Percentiles rank a stretch among this genome's conserved stretches.
phyloP scores from a whole-genome alignment of 768 basidiomycete species.

The Leucosporidium yakuticum region DNA sequence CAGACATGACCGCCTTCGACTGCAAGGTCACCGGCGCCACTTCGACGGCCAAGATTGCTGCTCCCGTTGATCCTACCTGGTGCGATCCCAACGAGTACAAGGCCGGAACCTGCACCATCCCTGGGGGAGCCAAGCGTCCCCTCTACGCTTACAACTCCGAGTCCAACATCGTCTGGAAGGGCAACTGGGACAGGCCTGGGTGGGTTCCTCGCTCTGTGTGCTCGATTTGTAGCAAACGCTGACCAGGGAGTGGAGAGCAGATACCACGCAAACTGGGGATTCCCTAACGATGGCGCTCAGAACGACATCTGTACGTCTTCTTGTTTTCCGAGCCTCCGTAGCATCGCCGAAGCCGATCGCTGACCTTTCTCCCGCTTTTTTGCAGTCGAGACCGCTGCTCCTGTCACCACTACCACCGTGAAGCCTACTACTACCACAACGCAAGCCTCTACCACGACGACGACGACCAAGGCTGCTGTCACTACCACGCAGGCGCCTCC shows the following conservation, averaged over 20 bases:
- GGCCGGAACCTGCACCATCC: constrained; percentile 1
- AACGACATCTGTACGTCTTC: constrained; percentile 25
- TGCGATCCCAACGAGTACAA: constrained; percentile 14
- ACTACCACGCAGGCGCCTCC: too few relatives aligned
- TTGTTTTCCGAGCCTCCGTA: too few relatives aligned
- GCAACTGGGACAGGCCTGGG: neutral
- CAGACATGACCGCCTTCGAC: constrained; percentile 23
- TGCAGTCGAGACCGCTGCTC: too few relatives aligned
- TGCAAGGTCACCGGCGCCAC: constrained; percentile 20
- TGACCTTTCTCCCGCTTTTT: too few relatives aligned
- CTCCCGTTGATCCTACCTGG: constrained; percentile 24
- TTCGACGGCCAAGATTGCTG: constrained; percentile 15
- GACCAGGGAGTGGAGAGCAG: constrained; percentile 10
- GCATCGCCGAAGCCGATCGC: too few relatives aligned
- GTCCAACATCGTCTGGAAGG: neutral
- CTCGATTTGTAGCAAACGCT: constrained; percentile 9
- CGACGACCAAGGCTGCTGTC: too few relatives aligned
- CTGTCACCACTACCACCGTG: too few relatives aligned
- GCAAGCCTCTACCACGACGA: too few relatives aligned
- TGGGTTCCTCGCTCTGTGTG: neutral
- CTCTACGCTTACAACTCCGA: constrained; percentile 15
- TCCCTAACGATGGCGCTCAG: constrained; percentile 25
- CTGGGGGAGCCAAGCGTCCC: constrained; percentile 26
- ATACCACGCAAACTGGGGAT: constrained; percentile 23
- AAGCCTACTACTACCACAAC: too few relatives aligned